Evolutionary conservation across 805 yeast species (phyloP).

Genomic region (Candida ponderosae): DNA sequence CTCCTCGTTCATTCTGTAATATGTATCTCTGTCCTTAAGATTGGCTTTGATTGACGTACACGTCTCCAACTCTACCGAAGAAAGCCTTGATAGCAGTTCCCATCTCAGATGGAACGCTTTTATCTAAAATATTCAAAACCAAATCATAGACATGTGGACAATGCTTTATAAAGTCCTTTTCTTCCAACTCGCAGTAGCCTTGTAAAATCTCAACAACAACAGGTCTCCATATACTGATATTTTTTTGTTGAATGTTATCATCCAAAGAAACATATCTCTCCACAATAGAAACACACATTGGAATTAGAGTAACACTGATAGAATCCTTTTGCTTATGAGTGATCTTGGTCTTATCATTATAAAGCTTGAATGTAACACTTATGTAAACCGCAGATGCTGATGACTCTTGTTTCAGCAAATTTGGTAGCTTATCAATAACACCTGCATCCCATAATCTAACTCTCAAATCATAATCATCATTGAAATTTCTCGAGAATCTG

Average conservation of each 20-base stretch:
- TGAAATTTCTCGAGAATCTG: slow-evolving; percentile 78
- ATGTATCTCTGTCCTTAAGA: too few species aligned
- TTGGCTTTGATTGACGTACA: slow-evolving; percentile 24
- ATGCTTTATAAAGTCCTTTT: slow-evolving; percentile 53
- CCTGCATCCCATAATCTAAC: slow-evolving; percentile 90
- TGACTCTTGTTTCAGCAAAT: slow-evolving; percentile 85
- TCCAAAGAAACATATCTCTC: slow-evolving; percentile 65
- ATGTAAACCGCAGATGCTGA: slow-evolving; percentile 83
- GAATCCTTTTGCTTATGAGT: slow-evolving; percentile 36
- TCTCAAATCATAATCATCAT: slow-evolving; percentile 80
- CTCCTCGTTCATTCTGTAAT: too few species aligned
- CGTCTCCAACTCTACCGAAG: slow-evolving; percentile 47
- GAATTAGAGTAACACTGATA: slow-evolving; percentile 48
- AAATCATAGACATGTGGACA: slow-evolving; percentile 55
- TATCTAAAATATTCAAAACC: slow-evolving; percentile 51
- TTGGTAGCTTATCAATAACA: slow-evolving; percentile 86
- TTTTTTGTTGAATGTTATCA: slow-evolving; percentile 68
- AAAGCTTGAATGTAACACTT: slow-evolving; percentile 70
- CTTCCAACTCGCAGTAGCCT: slow-evolving; percentile 73
- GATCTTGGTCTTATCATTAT: slow-evolving; percentile 54
- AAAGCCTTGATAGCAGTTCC: slow-evolving; percentile 54
- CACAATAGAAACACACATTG: slow-evolving; percentile 65
- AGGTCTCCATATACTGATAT: slow-evolving; percentile 82
- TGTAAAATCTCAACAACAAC: slow-evolving; percentile 83
- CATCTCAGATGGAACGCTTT: slow-evolving; percentile 52